Conservation (phyloP, 2,329 filamentous ascomycete species). For the Trichoderma sp. region DNA sequence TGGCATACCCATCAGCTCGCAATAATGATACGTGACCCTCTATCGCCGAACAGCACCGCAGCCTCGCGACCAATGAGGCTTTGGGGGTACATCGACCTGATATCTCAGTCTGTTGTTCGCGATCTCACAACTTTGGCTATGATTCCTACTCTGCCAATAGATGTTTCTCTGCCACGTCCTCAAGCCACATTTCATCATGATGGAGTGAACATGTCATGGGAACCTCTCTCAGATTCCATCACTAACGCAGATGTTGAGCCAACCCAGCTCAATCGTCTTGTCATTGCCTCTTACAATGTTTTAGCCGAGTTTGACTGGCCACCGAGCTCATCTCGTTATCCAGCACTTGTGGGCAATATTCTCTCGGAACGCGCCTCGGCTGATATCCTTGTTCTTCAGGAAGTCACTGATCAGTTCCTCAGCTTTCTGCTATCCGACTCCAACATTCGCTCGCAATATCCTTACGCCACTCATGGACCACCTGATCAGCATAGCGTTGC, state of each 20-base stretch:
- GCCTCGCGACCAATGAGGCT: conserved; percentile 51
- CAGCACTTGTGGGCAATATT: conserved; percentile 44
- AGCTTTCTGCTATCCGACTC: conserved; percentile 50
- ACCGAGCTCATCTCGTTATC: conserved; percentile 41
- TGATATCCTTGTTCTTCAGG: conserved; percentile 56
- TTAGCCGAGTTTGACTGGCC: conserved; percentile 51
- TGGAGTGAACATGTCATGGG: not conserved
- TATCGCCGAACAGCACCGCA: conserved; percentile 28
- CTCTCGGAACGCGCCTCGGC: conserved; percentile 42
- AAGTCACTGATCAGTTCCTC: conserved; percentile 64
- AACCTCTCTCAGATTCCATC: not conserved
- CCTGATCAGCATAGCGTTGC: conserved; percentile 50
- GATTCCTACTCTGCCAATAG: not conserved
- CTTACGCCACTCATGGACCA: conserved; percentile 57
- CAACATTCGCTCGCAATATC: conserved; percentile 48
- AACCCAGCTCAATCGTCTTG: conserved; percentile 23
- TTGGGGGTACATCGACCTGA: conserved; percentile 51
- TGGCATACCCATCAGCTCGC: conserved; percentile 51
- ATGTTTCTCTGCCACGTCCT: not conserved
- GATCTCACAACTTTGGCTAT: not conserved
- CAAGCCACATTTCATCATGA: not conserved
- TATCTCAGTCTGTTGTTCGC: conserved; percentile 9
- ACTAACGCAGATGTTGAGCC: not conserved
- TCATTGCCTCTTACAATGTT: conserved; percentile 54
- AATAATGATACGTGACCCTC: conserved; percentile 50